Evolutionary conservation across 768 basidiomycete genomes (phyloP).

Genomic region (Auricularia sp.): DNA sequence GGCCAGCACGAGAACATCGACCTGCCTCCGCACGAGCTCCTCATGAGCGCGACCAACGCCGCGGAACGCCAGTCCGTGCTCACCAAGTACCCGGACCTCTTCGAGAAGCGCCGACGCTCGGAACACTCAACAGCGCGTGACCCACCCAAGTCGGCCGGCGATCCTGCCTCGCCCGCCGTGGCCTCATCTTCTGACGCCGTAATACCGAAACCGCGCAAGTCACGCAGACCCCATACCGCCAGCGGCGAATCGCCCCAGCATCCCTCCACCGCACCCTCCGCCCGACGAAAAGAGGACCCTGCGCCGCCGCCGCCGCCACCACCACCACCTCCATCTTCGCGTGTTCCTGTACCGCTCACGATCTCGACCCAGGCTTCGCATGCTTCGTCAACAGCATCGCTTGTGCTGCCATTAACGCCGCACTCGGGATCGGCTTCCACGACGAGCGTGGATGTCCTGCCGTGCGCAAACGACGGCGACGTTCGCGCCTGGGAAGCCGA

Average conservation of each 20-base stretch:
- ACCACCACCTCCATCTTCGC: neutral
- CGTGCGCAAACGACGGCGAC: constrained; percentile 19
- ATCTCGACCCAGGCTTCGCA: constrained; percentile 17
- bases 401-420: neutral
- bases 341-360: neutral
- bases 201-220: neutral
- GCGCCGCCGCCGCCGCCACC: neutral
- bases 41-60: constrained; percentile 60
- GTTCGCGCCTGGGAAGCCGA: constrained; percentile 71
- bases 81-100: constrained; percentile 44
- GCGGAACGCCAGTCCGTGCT: constrained; percentile 56
- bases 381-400: constrained; percentile 9
- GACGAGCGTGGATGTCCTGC: constrained; percentile 7
- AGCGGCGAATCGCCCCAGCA: neutral
- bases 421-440: neutral
- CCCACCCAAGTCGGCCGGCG: neutral
- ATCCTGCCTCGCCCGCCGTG: neutral
- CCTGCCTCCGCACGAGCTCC: constrained; percentile 57
- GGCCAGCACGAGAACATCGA: constrained; percentile 44
- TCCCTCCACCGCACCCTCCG: neutral
- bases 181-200: neutral
- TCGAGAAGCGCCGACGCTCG: constrained; percentile 5
- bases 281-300: neutral
- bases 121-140: neutral
- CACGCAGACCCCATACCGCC: neutral